These are phyloP conservation scores for Xerocomus minutiporus DNA, from an alignment of 1,284 basidiomycete genomes.

Conservation along the genomic window DNA sequence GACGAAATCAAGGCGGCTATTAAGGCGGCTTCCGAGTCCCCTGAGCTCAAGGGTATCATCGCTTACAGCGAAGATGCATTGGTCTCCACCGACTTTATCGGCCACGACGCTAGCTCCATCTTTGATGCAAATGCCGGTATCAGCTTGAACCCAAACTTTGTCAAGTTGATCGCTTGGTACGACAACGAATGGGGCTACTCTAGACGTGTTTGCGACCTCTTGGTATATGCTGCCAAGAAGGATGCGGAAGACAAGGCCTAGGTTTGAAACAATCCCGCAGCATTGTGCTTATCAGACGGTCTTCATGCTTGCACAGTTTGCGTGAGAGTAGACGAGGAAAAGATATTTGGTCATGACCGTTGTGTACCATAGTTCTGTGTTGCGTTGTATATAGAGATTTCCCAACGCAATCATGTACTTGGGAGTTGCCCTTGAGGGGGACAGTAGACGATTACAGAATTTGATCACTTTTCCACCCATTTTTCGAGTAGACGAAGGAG, in stretches of 20 bases:
- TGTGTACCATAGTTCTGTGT: too few species aligned
- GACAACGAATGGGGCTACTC: constrained; percentile 99
- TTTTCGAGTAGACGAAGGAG: too few species aligned
- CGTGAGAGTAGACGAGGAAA: too few species aligned
- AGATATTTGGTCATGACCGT: too few species aligned
- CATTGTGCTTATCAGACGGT: too few species aligned
- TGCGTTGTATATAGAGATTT: too few species aligned
- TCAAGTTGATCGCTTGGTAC: constrained; percentile 96
- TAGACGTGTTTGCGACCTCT: constrained; percentile 87
- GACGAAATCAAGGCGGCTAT: constrained; percentile 89
- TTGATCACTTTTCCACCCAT: too few species aligned
- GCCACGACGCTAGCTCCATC: constrained; percentile 75
- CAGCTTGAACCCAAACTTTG: constrained; percentile 88
- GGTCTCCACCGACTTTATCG: constrained; percentile 94
- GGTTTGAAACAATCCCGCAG: too few species aligned
- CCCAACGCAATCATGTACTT: too few species aligned
- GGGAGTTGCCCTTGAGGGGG: too few species aligned
- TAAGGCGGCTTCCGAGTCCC: constrained; percentile 77
- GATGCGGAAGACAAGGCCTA: constrained; percentile 41
- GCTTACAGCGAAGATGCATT: constrained; percentile 94
- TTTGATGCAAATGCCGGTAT: constrained; percentile 95
- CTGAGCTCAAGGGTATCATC: constrained; percentile 72
- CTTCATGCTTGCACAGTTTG: too few species aligned
- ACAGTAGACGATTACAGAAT: too few species aligned
- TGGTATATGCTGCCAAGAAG: constrained; percentile 77